Percentiles rank a stretch among this genome's conserved stretches.
Conservation (phyloP, 768 basidiomycete species). For the Tephrocybe sp. region DNA sequence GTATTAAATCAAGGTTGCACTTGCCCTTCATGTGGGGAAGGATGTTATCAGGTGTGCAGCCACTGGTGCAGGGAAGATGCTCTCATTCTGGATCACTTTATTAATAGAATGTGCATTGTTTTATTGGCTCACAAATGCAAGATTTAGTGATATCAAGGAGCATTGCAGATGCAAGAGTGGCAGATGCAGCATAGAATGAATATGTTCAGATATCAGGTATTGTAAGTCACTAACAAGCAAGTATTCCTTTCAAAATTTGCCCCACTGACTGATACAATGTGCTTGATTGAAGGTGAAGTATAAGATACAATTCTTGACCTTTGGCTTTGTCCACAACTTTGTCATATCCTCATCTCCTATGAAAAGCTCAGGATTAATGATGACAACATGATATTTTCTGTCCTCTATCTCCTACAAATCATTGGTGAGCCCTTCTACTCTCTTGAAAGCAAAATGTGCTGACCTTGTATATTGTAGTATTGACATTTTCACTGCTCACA, state of each 20-base stretch:
- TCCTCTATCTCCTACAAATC: constrained; percentile 24
- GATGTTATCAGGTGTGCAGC: constrained; percentile 2
- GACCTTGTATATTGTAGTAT: constrained; percentile 18
- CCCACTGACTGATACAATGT: constrained; percentile 41
- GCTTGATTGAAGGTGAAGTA: constrained; percentile 36
- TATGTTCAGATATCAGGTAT: constrained; percentile 26
- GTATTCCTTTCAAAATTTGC: constrained; percentile 36
- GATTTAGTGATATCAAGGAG: too few relatives aligned
- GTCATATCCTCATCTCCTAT: constrained; percentile 10
- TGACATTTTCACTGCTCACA: constrained; percentile 17
- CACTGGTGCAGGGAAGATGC: constrained; percentile 3
- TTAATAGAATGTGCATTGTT: too few relatives aligned
- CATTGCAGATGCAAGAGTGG: too few relatives aligned
- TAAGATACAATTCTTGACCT: not conserved
- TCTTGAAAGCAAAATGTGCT: not conserved
- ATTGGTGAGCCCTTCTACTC: not conserved
- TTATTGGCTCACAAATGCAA: too few relatives aligned
- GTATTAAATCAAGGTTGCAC: constrained; percentile 7
- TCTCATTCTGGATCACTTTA: too few relatives aligned
- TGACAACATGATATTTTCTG: constrained; percentile 22
- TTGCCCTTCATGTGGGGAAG: constrained; percentile 1
- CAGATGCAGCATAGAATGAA: too few relatives aligned
- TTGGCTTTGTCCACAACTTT: not conserved
- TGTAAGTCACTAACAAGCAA: constrained; percentile 18
- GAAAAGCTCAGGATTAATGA: constrained; percentile 28